Base-by-base conservation (phyloP, 441 rosid genomes). In the Gossypium trilobum region DNA sequence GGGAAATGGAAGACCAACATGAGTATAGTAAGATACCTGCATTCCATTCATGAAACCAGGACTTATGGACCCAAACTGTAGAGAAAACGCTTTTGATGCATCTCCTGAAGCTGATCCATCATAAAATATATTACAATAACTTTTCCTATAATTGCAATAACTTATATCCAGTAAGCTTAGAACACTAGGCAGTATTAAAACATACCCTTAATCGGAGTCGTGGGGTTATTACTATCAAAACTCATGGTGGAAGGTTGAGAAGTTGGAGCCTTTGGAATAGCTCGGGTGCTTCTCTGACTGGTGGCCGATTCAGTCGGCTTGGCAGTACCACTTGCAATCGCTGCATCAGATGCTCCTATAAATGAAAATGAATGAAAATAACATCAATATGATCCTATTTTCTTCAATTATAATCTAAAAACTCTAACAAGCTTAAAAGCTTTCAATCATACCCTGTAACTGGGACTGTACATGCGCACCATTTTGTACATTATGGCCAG, bases 21-120 rank as follows among this genome's bases (percentile, higher is more conserved):
- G 13, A 31, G 36, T 61, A 54, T 54, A 8, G 5, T 33, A 52
- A 50, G 39, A 25, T 80, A 88, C 90, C 89, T 85, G 88, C 90
- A 84, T 84, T 73, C 93, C 94, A 78, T 91, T 85, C 91, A 93
- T 85, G 75, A 84, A 77, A 70, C 87, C 92, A 20, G 97, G 92
- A 79, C 84, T 88, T 76, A 93, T 73, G 58, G 98, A 85, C 75
- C 99, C 99, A 83, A 93, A 95, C 50, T 93, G 98, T 61, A 91
- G 84, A 58, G 91, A 46, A 74, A 89, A 88, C 68, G 76, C 83
- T 78, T 89, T 87, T 14, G 96, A 86, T 14, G 87, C 74, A 77
- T 91, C 97, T 78, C 77, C 91, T 42, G 91, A 20, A 13, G 61
- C 85, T 86, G 73, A 7, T 46, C 74, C 80, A 84, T 13, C 31